Evolutionary conservation across 805 yeast species (phyloP).

Genomic region (Debaryomyces tyrocola): DNA sequence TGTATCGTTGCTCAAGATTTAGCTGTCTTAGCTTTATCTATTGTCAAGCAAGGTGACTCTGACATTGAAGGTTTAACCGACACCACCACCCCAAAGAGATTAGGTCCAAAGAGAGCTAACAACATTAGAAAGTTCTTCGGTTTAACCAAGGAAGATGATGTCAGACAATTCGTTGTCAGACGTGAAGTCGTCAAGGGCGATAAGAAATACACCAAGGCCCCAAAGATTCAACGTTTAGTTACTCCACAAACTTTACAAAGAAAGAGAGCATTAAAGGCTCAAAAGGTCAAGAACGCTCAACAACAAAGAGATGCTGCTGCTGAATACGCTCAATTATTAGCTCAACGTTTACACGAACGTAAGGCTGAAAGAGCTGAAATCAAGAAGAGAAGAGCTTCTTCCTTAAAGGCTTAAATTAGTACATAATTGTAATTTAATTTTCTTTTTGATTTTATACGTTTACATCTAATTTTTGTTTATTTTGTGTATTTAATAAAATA

Average conservation of each 20-base stretch:
- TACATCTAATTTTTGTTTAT: slow-evolving; percentile 11
- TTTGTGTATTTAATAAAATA: slow-evolving; percentile 24
- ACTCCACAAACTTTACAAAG: slow-evolving; percentile 99
- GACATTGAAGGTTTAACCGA: slow-evolving; percentile 97
- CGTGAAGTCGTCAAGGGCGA: slow-evolving; percentile 98
- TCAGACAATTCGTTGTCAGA: slow-evolving; percentile 88
- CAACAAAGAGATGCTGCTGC: slow-evolving; percentile 99
- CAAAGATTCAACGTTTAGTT: slow-evolving; percentile 98
- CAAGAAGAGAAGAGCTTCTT: slow-evolving; percentile 99
- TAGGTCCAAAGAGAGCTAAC: slow-evolving; percentile 99
- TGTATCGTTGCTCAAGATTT: slow-evolving; percentile 97
- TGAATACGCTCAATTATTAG: slow-evolving; percentile 98
- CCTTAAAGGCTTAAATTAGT: slow-evolving; percentile 76
- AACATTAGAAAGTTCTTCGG: slow-evolving; percentile 99
- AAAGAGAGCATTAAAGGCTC: slow-evolving; percentile 94
- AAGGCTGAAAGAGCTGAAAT: slow-evolving; percentile 98
- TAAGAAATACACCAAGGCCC: slow-evolving; percentile 99
- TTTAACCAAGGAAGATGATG: slow-evolving; percentile 91
- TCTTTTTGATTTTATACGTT: slow-evolving; percentile 10
- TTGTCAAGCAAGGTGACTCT: slow-evolving; percentile 96
- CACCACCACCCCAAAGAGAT: slow-evolving; percentile 93
- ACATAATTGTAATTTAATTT: slow-evolving; percentile 7
- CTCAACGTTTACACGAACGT: slow-evolving; percentile 97
- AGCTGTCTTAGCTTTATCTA: slow-evolving; percentile 89
- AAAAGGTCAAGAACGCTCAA: slow-evolving; percentile 95